Conservation (phyloP, 495 filamentous ascomycete species). For the Penicillium argentinense region DNA sequence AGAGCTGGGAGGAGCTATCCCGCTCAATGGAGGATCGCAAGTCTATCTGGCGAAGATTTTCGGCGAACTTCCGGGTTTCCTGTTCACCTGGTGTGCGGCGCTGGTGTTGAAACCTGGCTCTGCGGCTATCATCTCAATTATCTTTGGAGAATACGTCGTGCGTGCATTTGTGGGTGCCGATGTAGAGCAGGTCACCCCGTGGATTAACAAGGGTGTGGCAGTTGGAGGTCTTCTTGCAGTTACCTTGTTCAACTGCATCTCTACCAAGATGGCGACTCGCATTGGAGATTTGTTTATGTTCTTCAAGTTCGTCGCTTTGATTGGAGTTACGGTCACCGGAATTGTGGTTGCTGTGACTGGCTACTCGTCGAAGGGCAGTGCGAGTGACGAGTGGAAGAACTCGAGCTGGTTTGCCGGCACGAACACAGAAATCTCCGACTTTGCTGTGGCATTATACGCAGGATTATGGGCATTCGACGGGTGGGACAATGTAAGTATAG, state of each 20-base stretch:
- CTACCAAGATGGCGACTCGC: conserved; percentile 80
- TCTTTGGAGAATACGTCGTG: conserved; percentile 96
- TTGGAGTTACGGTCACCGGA: conserved; percentile 84
- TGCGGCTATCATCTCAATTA: conserved; percentile 92
- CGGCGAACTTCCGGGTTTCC: conserved; percentile 85
- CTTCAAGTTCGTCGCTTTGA: conserved; percentile 86
- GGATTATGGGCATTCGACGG: conserved; percentile 98
- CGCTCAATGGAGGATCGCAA: conserved; percentile 90
- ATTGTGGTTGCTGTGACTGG: conserved; percentile 89
- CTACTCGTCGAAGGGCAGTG: conserved; percentile 68
- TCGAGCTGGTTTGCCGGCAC: conserved; percentile 88
- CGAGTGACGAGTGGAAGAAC: conserved; percentile 85
- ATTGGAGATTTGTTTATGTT: conserved; percentile 93
- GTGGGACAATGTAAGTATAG: conserved; percentile 85
- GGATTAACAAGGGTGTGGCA: conserved; percentile 90
- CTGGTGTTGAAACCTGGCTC: conserved; percentile 91
- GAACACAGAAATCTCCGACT: conserved; percentile 71
- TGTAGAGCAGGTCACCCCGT: conserved; percentile 69
- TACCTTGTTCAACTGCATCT: conserved; percentile 84
- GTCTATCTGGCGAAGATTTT: conserved; percentile 95
- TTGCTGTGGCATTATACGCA: conserved; percentile 92
- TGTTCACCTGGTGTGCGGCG: conserved; percentile 95
- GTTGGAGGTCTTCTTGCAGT: conserved; percentile 72
- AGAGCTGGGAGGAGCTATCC: conserved; percentile 93
- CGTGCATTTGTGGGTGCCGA: conserved; percentile 81